Evolutionary conservation across 2,329 filamentous ascomycete species (phyloP), one percentile per base, ranked within the genome.

Genomic region (Talaromyces sp.): DNA sequence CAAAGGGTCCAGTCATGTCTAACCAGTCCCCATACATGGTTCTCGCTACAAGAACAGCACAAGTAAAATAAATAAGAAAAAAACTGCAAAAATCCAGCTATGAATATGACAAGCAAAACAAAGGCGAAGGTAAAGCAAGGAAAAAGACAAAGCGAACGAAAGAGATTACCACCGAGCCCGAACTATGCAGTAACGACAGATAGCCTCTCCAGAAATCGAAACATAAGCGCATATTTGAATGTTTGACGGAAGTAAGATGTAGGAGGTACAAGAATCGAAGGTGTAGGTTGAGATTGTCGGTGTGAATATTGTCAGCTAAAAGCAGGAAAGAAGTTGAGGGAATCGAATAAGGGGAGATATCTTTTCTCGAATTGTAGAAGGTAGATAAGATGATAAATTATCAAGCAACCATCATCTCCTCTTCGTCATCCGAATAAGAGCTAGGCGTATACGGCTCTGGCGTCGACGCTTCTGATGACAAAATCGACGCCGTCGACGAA

Each of bases 121-220:
- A 31, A 31, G 50, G 49, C 39, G 27, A 54, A 43, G 39, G 54
- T 13, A 45, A 19, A 13, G 17, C 22, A 60, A 47, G 39, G n/a
- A n/a, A 57, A 45, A 5, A 61, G 65, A 41, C 22, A 49, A 57
- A 33, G 57, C 27, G 61, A 66, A 66, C 61, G 70, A 50, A 27
- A 50, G 47, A 68, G 70, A 67, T 69, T 71, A 50, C 64, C 64
- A 62, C 64, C 64, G 52, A 60, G 60, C 39, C 64, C 60, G 43
- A 62, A 61, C 61, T 52, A 66, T 66, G 64, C 64, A 62, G 60
- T 66, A 66, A 54, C 60, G 64, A 66, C 64, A 66, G 64, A 66
- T 62, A 66, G 60, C 64, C 64, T 62, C 60, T 49, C 60, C 27
- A 57, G 57, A 64, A 59, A 59, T n/a, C 31, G 35, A 54, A 54